phyloP scores from a whole-genome alignment of 306 rosid genomes.

The Quercus suber region DNA sequence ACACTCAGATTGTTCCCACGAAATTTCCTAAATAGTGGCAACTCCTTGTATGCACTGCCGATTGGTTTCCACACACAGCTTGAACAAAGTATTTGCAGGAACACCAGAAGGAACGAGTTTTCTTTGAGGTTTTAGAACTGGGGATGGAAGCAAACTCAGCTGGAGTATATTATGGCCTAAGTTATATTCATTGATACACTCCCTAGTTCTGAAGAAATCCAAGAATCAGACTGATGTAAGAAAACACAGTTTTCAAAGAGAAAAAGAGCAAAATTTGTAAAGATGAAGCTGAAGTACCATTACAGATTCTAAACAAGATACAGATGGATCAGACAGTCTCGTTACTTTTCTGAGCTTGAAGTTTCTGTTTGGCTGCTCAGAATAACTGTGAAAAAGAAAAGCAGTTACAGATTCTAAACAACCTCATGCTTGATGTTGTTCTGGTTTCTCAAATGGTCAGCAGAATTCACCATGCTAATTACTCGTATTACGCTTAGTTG shows the following conservation, averaged over 20 bases:
- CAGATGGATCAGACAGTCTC: not conserved
- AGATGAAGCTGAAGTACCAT: not conserved
- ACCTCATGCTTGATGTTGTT: not conserved
- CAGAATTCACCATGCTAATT: not conserved
- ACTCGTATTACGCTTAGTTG: not conserved
- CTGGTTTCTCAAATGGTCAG: not conserved
- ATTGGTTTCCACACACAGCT: constrained; percentile 43
- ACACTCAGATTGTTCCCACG: constrained; percentile 46
- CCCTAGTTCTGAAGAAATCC: constrained; percentile 40
- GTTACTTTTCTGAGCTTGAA: not conserved
- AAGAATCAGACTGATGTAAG: constrained; percentile 9
- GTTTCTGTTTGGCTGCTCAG: not conserved
- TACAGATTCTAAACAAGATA: not conserved
- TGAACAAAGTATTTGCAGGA: constrained; percentile 46
- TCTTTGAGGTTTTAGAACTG: constrained; percentile 49
- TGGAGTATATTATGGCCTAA: constrained; percentile 59
- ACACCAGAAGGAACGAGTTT: constrained; percentile 53
- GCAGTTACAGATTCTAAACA: not conserved
- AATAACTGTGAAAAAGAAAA: not conserved
- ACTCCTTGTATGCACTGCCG: constrained; percentile 37
- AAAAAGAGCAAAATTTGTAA: constrained; percentile 27
- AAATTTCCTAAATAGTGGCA: constrained; percentile 44
- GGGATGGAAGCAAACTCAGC: constrained; percentile 49
- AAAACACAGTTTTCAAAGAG: constrained; percentile 7
- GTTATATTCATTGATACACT: constrained; percentile 38